Base-by-base conservation (phyloP, 2,329 filamentous ascomycete species). In the Trichoderma arundinaceum region DNA sequence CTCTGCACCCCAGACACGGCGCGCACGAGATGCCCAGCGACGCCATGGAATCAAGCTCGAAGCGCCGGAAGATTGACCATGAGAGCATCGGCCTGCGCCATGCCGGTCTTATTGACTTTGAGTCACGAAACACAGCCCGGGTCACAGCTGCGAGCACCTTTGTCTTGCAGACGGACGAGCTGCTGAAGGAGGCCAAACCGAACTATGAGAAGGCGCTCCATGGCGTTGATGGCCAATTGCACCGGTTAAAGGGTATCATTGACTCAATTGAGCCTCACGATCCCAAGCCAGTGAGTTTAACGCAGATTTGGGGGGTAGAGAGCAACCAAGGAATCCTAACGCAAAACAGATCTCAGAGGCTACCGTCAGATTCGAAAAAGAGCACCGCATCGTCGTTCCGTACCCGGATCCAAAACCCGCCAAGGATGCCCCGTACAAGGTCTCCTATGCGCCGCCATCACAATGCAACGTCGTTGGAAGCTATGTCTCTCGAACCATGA, bases 391-490 rank as follows among this genome's bases (percentile, higher is more conserved):
- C 66, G 77, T 81, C n/a, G 85, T 97, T 54, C 95, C 95, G 0
- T 97, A 92, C 73, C 92, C 94, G 15, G 84, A 90, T n/a, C 93
- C 93, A 17, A 87, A 83, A 58, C 94, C 94, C 1, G 81, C 86
- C 10, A 87, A 87, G 72, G 89, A 94, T 75, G 88, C 88, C 38
- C 90, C 91, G 60, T 96, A 96, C 79, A 94, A 92, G 72, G 82
- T 98, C 60, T 83, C 89, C 44, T 97, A 92, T 76, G 84, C 84
- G 52, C 90, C 87, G 73, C 94, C 95, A 2, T 79, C 86, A 7
- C 88, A 89, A 70, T 88, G 95, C 77, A 97, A 97, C 73, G 90
- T 96, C 28, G 90, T 94, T 38, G 95, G 95, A 57, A 96, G 94
- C 77, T 94, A 96, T 80, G 86, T 91, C 10, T 82, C 91, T 59